Base-by-base conservation (phyloP, 768 basidiomycete genomes). In the Lactarius vividus region DNA sequence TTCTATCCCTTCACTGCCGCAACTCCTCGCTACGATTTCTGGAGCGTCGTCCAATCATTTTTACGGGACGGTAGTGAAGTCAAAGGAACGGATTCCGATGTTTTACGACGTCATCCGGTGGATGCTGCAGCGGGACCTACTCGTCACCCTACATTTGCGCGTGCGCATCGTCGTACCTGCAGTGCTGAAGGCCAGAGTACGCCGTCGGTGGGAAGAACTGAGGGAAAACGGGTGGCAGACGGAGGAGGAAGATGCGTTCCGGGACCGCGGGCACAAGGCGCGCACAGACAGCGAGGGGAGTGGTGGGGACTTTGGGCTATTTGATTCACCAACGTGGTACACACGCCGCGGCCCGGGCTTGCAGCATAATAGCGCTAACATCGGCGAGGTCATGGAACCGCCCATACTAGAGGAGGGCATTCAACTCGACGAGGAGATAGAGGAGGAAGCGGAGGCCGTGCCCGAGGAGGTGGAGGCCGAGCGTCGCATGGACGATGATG, bases 81-180 rank as follows among this genome's bases (percentile, higher is more conserved):
- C 82, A 26, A 87, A 88, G 71, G 88, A 89, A 44, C 78, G 82
- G 13, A 84, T 94, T 33, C 81, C 84, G 5, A 74, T 86, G 59
- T 96, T 91, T 75, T 84, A 89, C 69, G 86, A 93, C 31, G 91
- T 96, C 35, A 85, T 98, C 13, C 77, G 90, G 42, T 98, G 96
- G 96, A 85, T 98, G 81, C 81, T 98, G 42, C 91, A 91, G 73
- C 86, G 87, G 46, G 94, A 94, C 72, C 81, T 98, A 69, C 79
- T 98, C 20, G 83, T 92, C 60, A 90, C 92, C 20, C 81, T 94
- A 31, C 95, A 96, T 73, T 85, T 95, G 16, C 87, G 90, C 42
- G 86, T 96, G 61, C 87, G 95, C 35, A 81, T 98, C 49, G 84
- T 94, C 40, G 94, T 91, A 0, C 87, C 92, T 0, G 79, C 82